Evolutionary conservation across 768 basidiomycete genomes (phyloP).

Genomic region (Leccinum longicurvipes): DNA sequence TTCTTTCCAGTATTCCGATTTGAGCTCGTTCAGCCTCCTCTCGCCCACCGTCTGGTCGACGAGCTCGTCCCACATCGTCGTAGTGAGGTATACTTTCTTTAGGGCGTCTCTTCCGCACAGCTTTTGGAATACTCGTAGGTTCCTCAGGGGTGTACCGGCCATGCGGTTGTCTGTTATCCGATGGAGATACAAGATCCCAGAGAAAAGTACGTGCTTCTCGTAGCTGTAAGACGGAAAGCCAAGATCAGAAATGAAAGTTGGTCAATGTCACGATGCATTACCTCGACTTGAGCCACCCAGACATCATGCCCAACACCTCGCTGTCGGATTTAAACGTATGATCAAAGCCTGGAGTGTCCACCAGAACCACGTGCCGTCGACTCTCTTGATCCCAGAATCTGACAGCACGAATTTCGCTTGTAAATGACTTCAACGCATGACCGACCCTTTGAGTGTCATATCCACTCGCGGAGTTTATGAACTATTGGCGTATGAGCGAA

Average conservation of each 20-base stretch:
- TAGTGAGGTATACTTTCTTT: slow-evolving; percentile 32
- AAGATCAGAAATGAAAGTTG: not conserved
- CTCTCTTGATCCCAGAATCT: slow-evolving; percentile 4
- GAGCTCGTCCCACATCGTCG: slow-evolving; percentile 25
- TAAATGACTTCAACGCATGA: slow-evolving; percentile 10
- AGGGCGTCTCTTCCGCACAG: slow-evolving; percentile 29
- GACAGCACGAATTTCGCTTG: slow-evolving; percentile 5
- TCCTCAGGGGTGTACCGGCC: slow-evolving; percentile 31
- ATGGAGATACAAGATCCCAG: slow-evolving; percentile 40
- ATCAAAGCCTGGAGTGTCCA: slow-evolving; percentile 28
- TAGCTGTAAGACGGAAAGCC: slow-evolving; percentile 1
- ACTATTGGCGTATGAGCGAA: not conserved
- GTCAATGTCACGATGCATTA: not conserved
- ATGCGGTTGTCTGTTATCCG: slow-evolving; percentile 39
- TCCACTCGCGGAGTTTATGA: slow-evolving; percentile 10
- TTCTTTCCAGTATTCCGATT: not conserved
- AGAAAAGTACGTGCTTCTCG: slow-evolving; percentile 12
- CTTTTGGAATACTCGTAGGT: slow-evolving; percentile 32
- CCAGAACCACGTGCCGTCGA: slow-evolving; percentile 10
- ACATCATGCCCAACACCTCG: slow-evolving; percentile 9
- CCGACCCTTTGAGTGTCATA: slow-evolving; percentile 2
- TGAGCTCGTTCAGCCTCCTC: slow-evolving; percentile 6
- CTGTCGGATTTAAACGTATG: slow-evolving; percentile 14
- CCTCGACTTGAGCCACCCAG: slow-evolving; percentile 15
- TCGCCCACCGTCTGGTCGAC: slow-evolving; percentile 23